Base-by-base conservation (phyloP, 1,284 basidiomycete genomes). In the Ceratobasidium theobromae region DNA sequence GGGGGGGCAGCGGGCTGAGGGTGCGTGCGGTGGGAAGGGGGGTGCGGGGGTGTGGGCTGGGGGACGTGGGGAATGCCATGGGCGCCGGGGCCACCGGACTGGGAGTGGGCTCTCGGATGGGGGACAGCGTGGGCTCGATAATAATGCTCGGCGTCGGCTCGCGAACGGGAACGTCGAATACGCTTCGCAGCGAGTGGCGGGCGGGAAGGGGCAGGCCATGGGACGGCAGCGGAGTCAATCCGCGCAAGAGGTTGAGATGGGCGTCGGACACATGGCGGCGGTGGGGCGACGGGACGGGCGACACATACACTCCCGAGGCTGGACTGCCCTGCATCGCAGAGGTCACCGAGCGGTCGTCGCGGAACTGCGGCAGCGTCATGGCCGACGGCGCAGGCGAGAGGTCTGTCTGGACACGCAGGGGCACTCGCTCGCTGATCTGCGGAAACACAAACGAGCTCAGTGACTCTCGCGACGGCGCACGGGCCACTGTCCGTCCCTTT, bases 171-270 rank as follows among this genome's bases (percentile, higher is more conserved):
- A 8, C 35, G 35, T 38, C 16, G 8, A 8, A 38, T 8, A 16
- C 9, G 16, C 16, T 38, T 38, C 35, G 35, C 35, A 38, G 8
- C 8, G 55, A n/a, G n/a, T n/a, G n/a, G n/a, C n/a, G 55, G 28
- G 55, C 55, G 18, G 55, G 55, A 1, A 60, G 21, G 11, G 55
- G 55, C 18, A 60, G 40, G 25, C 55, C 55, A 27, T 60, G 55
- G 6, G 55, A 48, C 11, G 55, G 55, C 9, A 60, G 40, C 55
- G 55, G 55, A 3, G 8, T 35, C 3, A 60, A 38, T 35, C 55
- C 55, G 21, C 55, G 41, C 25, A 60, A 43, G 6, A 60, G 45
- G 23, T 60, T 49, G 9, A 60, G 14, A n/a, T 60, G 55, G 28
- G 55, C 55, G 32, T 60, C 55, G 27, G 55, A 60, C 23, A 25